These are phyloP conservation scores for Monosporascus sp. DNA, from an alignment of 2,329 filamentous ascomycete species.

Conservation along the genomic window DNA sequence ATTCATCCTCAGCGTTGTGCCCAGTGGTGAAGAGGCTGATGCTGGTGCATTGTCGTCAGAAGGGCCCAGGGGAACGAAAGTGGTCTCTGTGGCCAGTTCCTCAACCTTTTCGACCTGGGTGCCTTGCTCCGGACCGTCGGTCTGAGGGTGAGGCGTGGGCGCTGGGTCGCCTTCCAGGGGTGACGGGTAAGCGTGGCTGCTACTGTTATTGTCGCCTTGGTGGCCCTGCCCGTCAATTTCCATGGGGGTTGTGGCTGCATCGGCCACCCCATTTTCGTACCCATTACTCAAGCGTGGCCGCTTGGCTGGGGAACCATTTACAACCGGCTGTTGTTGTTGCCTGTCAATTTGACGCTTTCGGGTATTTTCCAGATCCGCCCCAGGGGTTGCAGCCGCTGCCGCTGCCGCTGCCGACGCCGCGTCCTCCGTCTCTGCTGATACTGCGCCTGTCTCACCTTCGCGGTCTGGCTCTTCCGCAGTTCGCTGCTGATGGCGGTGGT, in stretches of 20 bases:
- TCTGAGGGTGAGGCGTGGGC: conserved; percentile 47
- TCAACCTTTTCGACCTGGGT: conserved; percentile 61
- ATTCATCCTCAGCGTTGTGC: conserved; percentile 27
- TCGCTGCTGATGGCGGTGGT: conserved; percentile 32
- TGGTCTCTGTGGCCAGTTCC: conserved; percentile 55
- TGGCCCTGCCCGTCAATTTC: conserved; percentile 49
- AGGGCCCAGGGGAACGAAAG: conserved; percentile 50
- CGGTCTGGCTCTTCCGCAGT: conserved; percentile 29
- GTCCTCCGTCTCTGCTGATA: conserved; percentile 28
- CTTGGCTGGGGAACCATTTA: conserved; percentile 55
- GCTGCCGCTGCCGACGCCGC: conserved; percentile 25
- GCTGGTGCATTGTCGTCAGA: conserved; percentile 25
- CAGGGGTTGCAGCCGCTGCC: conserved; percentile 17
- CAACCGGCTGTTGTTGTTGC: conserved; percentile 38
- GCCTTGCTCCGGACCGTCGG: conserved; percentile 58
- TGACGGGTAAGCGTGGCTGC: conserved; percentile 58
- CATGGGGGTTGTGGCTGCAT: conserved; percentile 52
- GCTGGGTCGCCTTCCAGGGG: conserved; percentile 54
- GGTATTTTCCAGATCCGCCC: conserved; percentile 38
- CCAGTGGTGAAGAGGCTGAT: conserved; percentile 32
- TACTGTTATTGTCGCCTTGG: conserved; percentile 33
- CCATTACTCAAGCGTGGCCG: conserved; percentile 57
- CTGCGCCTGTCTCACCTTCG: conserved; percentile 21
- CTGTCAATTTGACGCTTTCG: conserved; percentile 47
- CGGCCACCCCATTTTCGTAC: conserved; percentile 49